Percentiles rank a stretch among this genome's conserved stretches.
phyloP scores from a whole-genome alignment of 148 eudicot species.

The Camellia granthamiana region DNA sequence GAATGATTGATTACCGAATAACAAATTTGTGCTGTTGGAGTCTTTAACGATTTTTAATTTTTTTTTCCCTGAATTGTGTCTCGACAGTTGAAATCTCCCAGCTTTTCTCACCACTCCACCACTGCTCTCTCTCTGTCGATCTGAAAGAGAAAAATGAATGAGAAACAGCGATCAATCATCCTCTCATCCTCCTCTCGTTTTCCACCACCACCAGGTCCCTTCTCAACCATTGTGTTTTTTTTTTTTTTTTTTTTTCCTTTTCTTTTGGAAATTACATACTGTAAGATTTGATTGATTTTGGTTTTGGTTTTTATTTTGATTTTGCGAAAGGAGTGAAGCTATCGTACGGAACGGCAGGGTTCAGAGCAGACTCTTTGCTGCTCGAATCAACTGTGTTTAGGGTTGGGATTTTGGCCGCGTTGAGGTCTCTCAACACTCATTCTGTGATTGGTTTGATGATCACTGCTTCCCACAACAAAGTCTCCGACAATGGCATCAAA shows the following conservation, averaged over 20 bases:
- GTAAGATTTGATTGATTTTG: not conserved
- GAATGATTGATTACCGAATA: too few relatives aligned
- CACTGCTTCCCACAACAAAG: constrained; percentile 89
- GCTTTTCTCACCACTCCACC: too few relatives aligned
- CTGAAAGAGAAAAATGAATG: constrained; percentile 34
- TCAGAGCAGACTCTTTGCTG: constrained; percentile 69
- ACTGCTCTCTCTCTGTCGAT: not conserved
- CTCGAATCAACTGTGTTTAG: constrained; percentile 70
- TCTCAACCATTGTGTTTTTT: not conserved
- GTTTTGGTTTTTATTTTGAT: not conserved
- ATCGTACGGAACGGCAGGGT: constrained; percentile 89
- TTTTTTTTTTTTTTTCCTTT: not conserved
- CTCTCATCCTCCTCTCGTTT: constrained; percentile 44
- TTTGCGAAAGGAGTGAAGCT: constrained; percentile 53
- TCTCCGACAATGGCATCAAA: constrained; percentile 84
- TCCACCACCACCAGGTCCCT: constrained; percentile 53
- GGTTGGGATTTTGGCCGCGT: constrained; percentile 72
- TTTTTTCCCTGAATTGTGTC: too few relatives aligned
- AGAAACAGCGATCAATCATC: constrained; percentile 42
- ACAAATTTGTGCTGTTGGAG: too few relatives aligned
- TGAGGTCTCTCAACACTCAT: constrained; percentile 63
- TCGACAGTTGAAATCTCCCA: too few relatives aligned
- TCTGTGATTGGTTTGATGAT: constrained; percentile 84
- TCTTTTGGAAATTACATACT: not conserved
- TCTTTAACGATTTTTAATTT: too few relatives aligned